phyloP scores from a whole-genome alignment of 495 filamentous ascomycete species.

The Letharia lupina region DNA sequence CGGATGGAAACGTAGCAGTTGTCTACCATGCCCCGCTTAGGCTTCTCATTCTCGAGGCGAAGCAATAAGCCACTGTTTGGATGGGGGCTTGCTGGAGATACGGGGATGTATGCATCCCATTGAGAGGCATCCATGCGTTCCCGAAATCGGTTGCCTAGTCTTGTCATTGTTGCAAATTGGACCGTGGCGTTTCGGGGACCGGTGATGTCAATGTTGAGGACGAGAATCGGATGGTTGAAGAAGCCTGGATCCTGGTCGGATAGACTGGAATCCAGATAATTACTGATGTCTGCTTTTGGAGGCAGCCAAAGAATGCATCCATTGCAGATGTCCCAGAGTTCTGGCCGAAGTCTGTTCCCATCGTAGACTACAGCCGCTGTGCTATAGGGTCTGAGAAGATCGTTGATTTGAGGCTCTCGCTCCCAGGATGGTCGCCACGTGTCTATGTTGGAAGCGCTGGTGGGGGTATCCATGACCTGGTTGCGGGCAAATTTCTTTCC shows the following conservation, averaged over 20 bases:
- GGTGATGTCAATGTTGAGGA: not conserved
- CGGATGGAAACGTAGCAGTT: not conserved
- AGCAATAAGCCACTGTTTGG: not conserved
- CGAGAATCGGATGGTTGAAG: constrained; percentile 2
- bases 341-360: not conserved
- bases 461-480: not conserved
- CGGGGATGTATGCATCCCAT: not conserved
- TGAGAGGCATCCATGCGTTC: not conserved
- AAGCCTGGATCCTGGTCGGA: not conserved
- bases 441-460: not conserved
- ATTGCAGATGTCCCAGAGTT: constrained; percentile 13
- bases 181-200: not conserved
- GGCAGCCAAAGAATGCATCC: constrained; percentile 14
- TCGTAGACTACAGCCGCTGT: not conserved
- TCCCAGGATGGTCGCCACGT: not conserved
- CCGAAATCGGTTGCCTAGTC: not conserved
- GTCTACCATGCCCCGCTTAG: not conserved
- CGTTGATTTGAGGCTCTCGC: not conserved
- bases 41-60: not conserved
- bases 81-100: not conserved
- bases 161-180: not conserved
- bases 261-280: not conserved
- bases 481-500: not conserved
- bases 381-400: not conserved
- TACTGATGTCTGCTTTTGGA: not conserved